Base-by-base conservation (phyloP, 2,329 filamentous ascomycete species). In the Aspergillus intermedius region DNA sequence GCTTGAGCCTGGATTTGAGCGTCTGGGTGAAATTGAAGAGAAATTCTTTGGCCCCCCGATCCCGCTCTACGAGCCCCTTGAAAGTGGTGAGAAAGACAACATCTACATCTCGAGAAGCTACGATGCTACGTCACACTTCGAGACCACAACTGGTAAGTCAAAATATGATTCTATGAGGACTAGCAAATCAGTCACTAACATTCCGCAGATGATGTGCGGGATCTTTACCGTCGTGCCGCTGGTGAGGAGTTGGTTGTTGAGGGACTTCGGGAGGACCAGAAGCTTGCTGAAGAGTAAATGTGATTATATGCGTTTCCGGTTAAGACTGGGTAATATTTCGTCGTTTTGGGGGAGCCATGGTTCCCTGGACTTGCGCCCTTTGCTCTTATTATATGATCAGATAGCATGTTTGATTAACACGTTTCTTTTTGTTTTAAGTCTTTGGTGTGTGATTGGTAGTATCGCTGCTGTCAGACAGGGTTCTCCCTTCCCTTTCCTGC, bases 91-190 rank as follows among this genome's bases (percentile, higher is more conserved):
- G 59, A 86, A 84, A 60, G 91, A 96, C 77, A 91, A 91, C 72
- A 86, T 98, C 70, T 98, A 90, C 77, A 90, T 98, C 68, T 95
- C 90, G 64, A 96, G 94, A 83, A 95, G 89, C 77, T 98, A 98
- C 74, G 94, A 98, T 65, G 89, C 94, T 46, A 94, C 88, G 56
- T 95, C 88, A 70, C 93, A 98, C 78, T 98, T 98, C 65, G 93
- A 98, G 81, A 96, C 89, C 32, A 84, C 82, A 25, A 86, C 83
- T 47, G 77, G 79, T 81, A 71, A 63, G 71, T 5, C 22, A 41
- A 8, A 8, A 22, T n/a, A 4, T 5, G 6, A 12, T 44, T 25
- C 4, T 2, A 7, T 45, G 25, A 41, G 5, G 17, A 32, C 15
- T 4, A 2, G 19, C 39, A 40, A 6, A 49, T 56, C 56, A 55